These are phyloP conservation scores for Exophiala sideris DNA, from an alignment of 2,329 filamentous ascomycete genomes.

Conservation along the genomic window DNA sequence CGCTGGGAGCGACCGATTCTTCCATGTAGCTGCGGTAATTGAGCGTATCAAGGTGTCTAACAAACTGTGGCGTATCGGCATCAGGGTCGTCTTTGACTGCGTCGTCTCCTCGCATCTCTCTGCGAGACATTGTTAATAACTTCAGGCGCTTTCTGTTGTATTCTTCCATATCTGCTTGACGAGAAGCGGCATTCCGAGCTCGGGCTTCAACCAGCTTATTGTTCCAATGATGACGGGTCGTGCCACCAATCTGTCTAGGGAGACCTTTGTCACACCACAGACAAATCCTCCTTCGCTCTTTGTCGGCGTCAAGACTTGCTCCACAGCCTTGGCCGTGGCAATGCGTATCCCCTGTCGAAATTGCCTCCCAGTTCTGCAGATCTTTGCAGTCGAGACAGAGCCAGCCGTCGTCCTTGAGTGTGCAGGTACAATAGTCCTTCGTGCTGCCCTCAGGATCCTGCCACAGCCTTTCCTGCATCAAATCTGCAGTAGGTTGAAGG, in stretches of 20 bases:
- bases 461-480: conserved; percentile 4
- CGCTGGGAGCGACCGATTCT: conserved; percentile 19
- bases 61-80: conserved; percentile 25
- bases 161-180: conserved; percentile 27
- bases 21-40: conserved; percentile 26
- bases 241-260: conserved; percentile 24
- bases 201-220: conserved; percentile 27
- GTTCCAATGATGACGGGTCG: conserved; percentile 26
- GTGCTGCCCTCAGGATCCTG: conserved; percentile 17
- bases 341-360: conserved; percentile 6
- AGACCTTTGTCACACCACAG: conserved; percentile 33
- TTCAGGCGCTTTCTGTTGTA: conserved; percentile 23
- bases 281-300: conserved; percentile 32
- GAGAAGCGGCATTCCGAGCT: conserved; percentile 21
- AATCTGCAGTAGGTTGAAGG: conserved; percentile 8
- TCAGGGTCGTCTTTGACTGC: conserved; percentile 25
- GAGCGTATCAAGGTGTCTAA: conserved; percentile 27
- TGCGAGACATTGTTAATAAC: conserved; percentile 24
- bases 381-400: conserved; percentile 32
- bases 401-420: conserved; percentile 29
- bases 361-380: conserved; percentile 29
- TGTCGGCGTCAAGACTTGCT: conserved; percentile 24
- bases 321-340: conserved; percentile 31
- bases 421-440: conserved; percentile 31
- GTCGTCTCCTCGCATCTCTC: conserved; percentile 27